Percentiles rank a stretch among this genome's conserved stretches.
These are phyloP conservation scores for Kokia cookei DNA, from an alignment of 441 rosid species.

Conservation along the genomic window DNA sequence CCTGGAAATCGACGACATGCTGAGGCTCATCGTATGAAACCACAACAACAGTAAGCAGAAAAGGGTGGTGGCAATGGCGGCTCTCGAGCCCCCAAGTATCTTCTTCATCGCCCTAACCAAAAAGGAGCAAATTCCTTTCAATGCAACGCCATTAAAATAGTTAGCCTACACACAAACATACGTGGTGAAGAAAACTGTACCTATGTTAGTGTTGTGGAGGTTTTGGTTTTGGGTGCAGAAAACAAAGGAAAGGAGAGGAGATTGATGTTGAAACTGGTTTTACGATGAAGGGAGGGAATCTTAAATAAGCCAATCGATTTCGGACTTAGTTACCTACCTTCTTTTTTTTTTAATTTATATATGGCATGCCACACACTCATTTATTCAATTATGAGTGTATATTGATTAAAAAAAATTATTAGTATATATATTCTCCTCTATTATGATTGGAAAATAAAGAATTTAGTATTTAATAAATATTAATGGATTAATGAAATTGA, in stretches of 20 bases:
- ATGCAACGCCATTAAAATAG: too few relatives aligned
- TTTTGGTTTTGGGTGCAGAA: background rate
- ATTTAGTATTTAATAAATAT: too few relatives aligned
- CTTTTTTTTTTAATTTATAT: background rate
- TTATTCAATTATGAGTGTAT: background rate
- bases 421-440: too few relatives aligned
- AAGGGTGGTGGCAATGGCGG: background rate
- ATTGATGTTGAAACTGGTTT: background rate
- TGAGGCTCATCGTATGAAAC: constrained; percentile 2
- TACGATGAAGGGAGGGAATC: background rate
- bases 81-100: background rate
- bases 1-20: background rate
- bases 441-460: background rate
- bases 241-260: background rate
- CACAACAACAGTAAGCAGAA: background rate
- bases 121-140: background rate
- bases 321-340: background rate
- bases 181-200: background rate
- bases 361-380: background rate
- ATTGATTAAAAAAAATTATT: too few relatives aligned
- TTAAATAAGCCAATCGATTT: background rate
- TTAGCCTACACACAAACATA: too few relatives aligned
- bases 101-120: background rate
- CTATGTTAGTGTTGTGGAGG: background rate
- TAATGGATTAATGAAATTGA: too few relatives aligned